phyloP scores from a whole-genome alignment of 2,329 filamentous ascomycete species.

The Aphanoascus verrucosus region DNA sequence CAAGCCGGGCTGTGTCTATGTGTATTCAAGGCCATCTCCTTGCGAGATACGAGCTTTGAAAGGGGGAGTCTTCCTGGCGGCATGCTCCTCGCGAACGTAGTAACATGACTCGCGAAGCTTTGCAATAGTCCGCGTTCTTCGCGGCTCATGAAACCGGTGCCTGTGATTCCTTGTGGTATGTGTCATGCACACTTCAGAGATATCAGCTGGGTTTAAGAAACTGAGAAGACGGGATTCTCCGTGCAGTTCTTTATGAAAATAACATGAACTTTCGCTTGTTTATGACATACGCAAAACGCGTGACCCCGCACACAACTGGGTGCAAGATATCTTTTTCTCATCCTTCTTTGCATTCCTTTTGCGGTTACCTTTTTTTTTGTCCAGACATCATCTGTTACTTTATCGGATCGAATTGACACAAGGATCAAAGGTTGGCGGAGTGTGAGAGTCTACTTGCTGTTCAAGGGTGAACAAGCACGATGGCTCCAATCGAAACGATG shows the following conservation, averaged over 20 bases:
- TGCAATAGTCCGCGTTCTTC: too few species aligned
- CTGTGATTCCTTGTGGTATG: too few species aligned
- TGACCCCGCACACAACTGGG: background rate
- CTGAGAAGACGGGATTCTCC: too few species aligned
- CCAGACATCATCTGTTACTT: background rate
- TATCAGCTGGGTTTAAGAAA: too few species aligned
- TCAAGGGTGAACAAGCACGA: background rate
- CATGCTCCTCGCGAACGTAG: too few species aligned
- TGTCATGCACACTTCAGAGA: too few species aligned
- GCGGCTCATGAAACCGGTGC: too few species aligned
- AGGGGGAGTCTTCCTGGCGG: too few species aligned
- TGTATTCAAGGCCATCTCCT: too few species aligned
- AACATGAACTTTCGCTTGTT: conserved; percentile 5
- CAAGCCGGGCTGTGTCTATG: too few species aligned
- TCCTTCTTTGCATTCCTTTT: background rate
- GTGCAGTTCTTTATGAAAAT: background rate
- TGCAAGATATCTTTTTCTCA: background rate
- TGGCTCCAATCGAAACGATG: background rate
- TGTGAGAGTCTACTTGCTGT: conserved; percentile 4
- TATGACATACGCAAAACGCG: background rate
- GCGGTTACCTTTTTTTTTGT: background rate
- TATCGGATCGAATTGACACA: background rate
- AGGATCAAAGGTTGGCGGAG: background rate
- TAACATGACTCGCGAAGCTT: too few species aligned
- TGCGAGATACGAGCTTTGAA: too few species aligned